Base-by-base conservation (phyloP, 1,284 basidiomycete genomes). In the Trichosporon coremiiforme region DNA sequence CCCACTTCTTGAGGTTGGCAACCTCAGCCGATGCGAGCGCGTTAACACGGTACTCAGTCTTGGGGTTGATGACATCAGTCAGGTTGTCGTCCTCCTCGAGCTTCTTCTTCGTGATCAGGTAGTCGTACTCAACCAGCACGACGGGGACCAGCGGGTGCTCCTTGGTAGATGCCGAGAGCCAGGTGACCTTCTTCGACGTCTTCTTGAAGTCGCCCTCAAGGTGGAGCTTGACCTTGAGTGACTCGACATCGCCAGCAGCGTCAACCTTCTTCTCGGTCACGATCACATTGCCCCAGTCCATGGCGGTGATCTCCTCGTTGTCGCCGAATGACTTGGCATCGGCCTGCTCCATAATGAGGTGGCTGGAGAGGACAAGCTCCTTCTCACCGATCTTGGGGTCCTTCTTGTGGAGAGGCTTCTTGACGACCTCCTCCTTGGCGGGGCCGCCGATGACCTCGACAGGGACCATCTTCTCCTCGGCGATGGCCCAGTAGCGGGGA, bases 281-380 rank as follows among this genome's bases (percentile, higher is more conserved):
- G 78, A 95, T 90, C 20, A 94, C 96, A 80, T 99, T 99, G 66
- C 97, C 97, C 97, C 97, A 99, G 85, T 99, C 97, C 96, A 99
- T 99, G 70, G 97, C 89, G 17, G 97, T 99, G 75, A 97, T 87
- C 89, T 99, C 97, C 82, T 99, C 97, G 74, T 93, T 90, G 76
- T 94, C 91, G 38, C 90, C 93, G 74, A 98, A 95, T 0, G 91
- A 91, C 65, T 85, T 80, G 5, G 92, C 95, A 81, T 99, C 97
- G 78, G 91, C 92, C 84, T 99, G 96, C 84, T 99, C 97, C 62
- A 99, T 82, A 63, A 92, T 85, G 74, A 98, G 89, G 29, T 86
- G 87, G 10, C 90, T 90, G 20, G 90, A 88, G 81, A 91, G 98
- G 1, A 93, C 88, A 0, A 94, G 94, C 83, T 89, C 88, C 87